A percentile compares a stretch with the other conserved stretches of the same genome.
Evolutionary conservation across 2,329 filamentous ascomycete genomes (phyloP).

Genomic region (Alternaria ethzedia): DNA sequence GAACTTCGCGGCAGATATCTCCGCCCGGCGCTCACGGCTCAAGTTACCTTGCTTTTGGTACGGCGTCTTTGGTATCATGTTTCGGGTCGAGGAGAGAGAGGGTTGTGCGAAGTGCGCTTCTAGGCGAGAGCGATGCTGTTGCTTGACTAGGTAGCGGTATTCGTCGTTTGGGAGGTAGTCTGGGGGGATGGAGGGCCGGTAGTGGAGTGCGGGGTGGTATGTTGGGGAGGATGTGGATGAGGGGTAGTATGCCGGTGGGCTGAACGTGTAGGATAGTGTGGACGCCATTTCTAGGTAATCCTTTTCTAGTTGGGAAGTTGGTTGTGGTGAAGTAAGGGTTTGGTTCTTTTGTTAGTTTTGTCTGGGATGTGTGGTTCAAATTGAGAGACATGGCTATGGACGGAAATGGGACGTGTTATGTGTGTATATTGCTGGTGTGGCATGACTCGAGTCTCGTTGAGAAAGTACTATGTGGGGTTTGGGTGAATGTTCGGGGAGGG

Average conservation of each 20-base stretch:
- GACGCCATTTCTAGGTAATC: background rate
- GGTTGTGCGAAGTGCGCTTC: slow-evolving; percentile 6
- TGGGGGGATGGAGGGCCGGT: background rate
- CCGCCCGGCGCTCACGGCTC: background rate
- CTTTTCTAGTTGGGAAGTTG: background rate
- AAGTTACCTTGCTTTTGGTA: slow-evolving; percentile 8
- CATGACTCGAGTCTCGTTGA: background rate
- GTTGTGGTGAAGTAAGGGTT: background rate
- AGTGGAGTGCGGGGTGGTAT: background rate
- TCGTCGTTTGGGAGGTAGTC: slow-evolving; percentile 16
- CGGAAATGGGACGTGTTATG: background rate
- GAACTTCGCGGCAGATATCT: slow-evolving; percentile 13
- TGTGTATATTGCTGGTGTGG: background rate
- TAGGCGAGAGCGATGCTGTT: slow-evolving; percentile 5
- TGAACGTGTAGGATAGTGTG: background rate
- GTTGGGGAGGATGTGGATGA: background rate
- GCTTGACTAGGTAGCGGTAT: slow-evolving; percentile 2
- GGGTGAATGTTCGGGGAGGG: background rate
- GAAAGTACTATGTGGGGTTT: background rate
- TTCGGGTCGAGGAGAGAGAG: background rate
- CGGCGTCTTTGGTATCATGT: background rate
- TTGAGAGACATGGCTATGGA: background rate
- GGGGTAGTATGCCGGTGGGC: background rate
- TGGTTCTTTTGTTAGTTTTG: background rate
- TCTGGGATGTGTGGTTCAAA: background rate